Evolutionary conservation across 2,329 filamentous ascomycete species (phyloP), one percentile per base, ranked within the genome.

Genomic region (Alternaria sp.): DNA sequence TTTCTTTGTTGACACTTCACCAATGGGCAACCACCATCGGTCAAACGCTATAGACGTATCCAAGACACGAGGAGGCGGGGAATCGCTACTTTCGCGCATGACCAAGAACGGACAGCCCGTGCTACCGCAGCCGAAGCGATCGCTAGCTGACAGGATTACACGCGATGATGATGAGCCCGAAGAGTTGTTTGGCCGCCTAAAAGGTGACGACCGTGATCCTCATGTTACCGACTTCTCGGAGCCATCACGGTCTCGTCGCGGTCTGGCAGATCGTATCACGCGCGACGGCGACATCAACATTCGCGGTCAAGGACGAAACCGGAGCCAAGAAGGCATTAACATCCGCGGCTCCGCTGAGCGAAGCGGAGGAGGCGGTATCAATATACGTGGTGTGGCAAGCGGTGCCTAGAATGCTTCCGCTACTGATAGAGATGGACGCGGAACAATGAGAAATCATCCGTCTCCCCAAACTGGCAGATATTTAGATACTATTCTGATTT

Each of bases 11-110:
- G 72, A 75, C 57, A 80, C 79, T 62, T 80, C 80, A 2, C 71
- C 79, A 51, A 75, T 74, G 67, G 77, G 75, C 64, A 80, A 81
- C 52, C 81, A 84, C 64, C 79, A 78, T 30, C 78, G 82, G 22
- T 78, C 78, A 36, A 80, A 81, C 51, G 81, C 81, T 4, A 71
- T 78, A 22, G 81, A 82, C 46, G 74, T 72, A n/a, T 63, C 63
- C 5, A 63, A 65, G 16, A 62, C 66, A 47, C 42, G 53, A 18
- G 51, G 44, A 49, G 57, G 60, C 11, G 32, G 32, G 14, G 70
- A 68, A 16, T 75, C 71, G 12, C 57, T 77, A 28, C 59, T 76
- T 12, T 66, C 69, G 1, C 68, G 75, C 51, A 77, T 77, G 75
- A 77, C 75, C 9, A 77, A 76, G 59, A 66, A 77, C 44, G 75